Percentiles rank a stretch among this genome's conserved stretches.
These are phyloP conservation scores for Epichloe glyceriae DNA, from an alignment of 2,329 filamentous ascomycete species.

Conservation along the genomic window DNA sequence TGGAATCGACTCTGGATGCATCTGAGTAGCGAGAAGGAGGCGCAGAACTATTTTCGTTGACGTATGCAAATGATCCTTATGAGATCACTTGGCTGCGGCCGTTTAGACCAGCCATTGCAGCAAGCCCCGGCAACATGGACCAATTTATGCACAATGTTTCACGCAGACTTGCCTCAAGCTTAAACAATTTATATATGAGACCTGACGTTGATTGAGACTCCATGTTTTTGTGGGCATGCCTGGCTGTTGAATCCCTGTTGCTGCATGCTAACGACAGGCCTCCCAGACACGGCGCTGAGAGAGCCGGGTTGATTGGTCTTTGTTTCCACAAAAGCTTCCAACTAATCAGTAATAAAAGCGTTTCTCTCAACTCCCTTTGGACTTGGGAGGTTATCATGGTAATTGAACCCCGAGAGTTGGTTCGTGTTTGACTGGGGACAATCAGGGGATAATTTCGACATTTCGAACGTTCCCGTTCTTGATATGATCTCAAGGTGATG, in stretches of 20 bases:
- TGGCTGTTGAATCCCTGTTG: not conserved
- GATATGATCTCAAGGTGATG: too few relatives aligned
- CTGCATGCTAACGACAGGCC: not conserved
- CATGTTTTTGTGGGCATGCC: not conserved
- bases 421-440: too few relatives aligned
- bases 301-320: not conserved
- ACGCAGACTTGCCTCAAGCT: not conserved
- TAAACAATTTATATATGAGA: not conserved
- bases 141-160: not conserved
- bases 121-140: not conserved
- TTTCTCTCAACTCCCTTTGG: not conserved
- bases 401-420: too few relatives aligned
- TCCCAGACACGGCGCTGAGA: not conserved
- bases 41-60: not conserved
- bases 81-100: not conserved
- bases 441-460: too few relatives aligned
- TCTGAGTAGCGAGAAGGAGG: constrained; percentile 3
- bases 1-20: not conserved
- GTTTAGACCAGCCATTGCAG: not conserved
- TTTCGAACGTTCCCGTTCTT: too few relatives aligned
- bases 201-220: not conserved
- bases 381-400: too few relatives aligned
- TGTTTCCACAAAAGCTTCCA: too few relatives aligned
- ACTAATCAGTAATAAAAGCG: not conserved
- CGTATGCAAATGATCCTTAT: not conserved